Percentiles rank a stretch among this genome's conserved stretches.
Evolutionary conservation across 306 rosid genomes (phyloP).

Genomic region (Rosa lucieae): DNA sequence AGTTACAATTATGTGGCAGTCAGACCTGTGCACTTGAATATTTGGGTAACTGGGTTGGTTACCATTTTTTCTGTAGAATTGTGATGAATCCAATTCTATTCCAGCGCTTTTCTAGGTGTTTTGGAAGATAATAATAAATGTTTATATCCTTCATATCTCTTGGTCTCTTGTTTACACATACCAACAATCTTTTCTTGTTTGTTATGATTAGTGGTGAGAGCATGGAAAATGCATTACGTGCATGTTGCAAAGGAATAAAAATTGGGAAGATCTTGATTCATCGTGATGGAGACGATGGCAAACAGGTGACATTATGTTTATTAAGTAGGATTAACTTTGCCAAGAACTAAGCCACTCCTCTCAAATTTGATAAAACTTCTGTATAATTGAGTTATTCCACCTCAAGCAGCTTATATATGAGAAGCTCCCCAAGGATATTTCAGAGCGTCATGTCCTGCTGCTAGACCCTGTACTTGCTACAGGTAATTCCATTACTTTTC

Average conservation of each 20-base stretch:
- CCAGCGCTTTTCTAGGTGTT: neutral
- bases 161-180: neutral
- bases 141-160: neutral
- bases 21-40: neutral
- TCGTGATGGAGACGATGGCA: constrained; percentile 94
- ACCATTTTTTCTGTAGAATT: neutral
- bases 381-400: constrained; percentile 16
- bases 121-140: neutral
- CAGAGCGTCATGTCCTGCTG: constrained; percentile 97
- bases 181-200: constrained; percentile 26
- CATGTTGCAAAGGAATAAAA: constrained; percentile 98
- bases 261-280: constrained; percentile 98
- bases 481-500: constrained; percentile 46
- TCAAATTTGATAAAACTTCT: neutral
- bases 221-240: constrained; percentile 98
- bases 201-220: constrained; percentile 81
- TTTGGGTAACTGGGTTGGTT: neutral
- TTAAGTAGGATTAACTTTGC: constrained; percentile 15
- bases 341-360: constrained; percentile 1
- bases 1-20: constrained; percentile 8
- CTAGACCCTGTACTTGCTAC: constrained; percentile 99
- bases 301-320: constrained; percentile 57
- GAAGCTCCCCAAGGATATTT: constrained; percentile 94
- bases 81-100: constrained; percentile 18
- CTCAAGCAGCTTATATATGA: constrained; percentile 86